Base-by-base conservation (phyloP, 2,329 filamentous ascomycete genomes). In the Pestalotiopsis sp. region DNA sequence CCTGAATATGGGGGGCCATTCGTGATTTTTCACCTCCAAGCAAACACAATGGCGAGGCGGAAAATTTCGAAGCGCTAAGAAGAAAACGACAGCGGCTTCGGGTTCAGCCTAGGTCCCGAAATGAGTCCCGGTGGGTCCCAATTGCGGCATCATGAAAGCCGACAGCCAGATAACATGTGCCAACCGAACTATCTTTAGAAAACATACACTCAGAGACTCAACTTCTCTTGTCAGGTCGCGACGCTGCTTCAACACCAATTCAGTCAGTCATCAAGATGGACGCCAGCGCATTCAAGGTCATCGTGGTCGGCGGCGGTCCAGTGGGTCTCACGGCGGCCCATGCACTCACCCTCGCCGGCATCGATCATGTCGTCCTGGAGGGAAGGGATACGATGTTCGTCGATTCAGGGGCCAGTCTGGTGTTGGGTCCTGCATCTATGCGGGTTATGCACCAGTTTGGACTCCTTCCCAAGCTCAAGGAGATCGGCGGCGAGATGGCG, bases 251-350 rank as follows among this genome's bases (percentile, higher is more conserved):
- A 52, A 9, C 45, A 52, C 45, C n/a, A 52, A n/a, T 9, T 9
- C 4, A 1, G 45, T 20, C 45, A 52, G 17, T n/a, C 57, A 17
- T 27, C 20, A 9, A 36, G 12, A 63, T 63, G 60, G 60, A 14
- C 36, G 14, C 3, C 27, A 63, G 14, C 20, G 36, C 9, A 6
- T 69, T 69, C 58, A 59, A 58, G 13, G 68, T 69, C 60, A 56
- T 69, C 20, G 60, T 69, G 17, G 60, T 69, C 36, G 68, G 68
- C 12, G 68, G 52, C 23, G 68, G 68, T 11, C 68, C 68, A 7
- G 65, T 65, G 4, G 68, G 65, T 3, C 27, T 69, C 39, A 61
- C 60, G 17, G 27, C 65, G 39, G 65, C 68, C 4, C 68, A 67
- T 20, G 39, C 64, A 23, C 9, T 69, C 3, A 4, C 31, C 2